A percentile compares a stretch with the other conserved stretches of the same genome.
Conservation (phyloP, 805 yeast species). For the Lipomyces mesembrius region DNA sequence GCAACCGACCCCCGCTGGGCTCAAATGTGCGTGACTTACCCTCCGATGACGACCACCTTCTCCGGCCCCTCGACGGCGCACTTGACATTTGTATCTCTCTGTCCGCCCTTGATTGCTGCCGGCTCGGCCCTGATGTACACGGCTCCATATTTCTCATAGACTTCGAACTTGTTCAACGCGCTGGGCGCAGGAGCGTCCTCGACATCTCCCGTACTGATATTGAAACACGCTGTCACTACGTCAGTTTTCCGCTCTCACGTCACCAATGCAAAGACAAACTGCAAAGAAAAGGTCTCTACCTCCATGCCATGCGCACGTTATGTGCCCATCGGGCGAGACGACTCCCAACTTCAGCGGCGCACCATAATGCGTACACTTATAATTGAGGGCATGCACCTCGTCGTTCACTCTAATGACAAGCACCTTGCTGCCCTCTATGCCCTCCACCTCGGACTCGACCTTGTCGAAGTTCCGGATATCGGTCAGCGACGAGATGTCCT, state of each 20-base stretch:
- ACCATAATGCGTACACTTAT: constrained; percentile 20
- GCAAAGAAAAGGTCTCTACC: constrained; percentile 2
- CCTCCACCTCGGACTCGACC: not conserved
- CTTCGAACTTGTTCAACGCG: constrained; percentile 13
- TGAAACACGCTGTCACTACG: constrained; percentile 12
- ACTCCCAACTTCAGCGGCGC: constrained; percentile 23
- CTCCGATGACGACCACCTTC: constrained; percentile 11
- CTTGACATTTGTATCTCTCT: constrained; percentile 9
- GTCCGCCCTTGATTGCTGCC: constrained; percentile 5
- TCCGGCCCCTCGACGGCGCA: constrained; percentile 6
- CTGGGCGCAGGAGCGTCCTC: constrained; percentile 22
- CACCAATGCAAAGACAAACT: not conserved
- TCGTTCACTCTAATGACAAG: constrained; percentile 1
- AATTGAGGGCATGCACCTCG: constrained; percentile 1
- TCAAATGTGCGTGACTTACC: constrained; percentile 5
- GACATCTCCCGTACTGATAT: constrained; percentile 15
- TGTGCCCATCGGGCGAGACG: constrained; percentile 9
- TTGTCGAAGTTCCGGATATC: not conserved
- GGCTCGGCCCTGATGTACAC: constrained; percentile 14
- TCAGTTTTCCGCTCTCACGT: constrained; percentile 3
- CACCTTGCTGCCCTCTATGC: constrained; percentile 2
- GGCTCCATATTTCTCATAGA: constrained; percentile 10
- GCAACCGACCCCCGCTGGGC: constrained; percentile 4
- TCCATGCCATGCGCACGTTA: constrained; percentile 7
- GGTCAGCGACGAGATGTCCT: constrained; percentile 1